These are phyloP conservation scores for Corymbia citriodora DNA, from an alignment of 441 rosid genomes.

Conservation along the genomic window DNA sequence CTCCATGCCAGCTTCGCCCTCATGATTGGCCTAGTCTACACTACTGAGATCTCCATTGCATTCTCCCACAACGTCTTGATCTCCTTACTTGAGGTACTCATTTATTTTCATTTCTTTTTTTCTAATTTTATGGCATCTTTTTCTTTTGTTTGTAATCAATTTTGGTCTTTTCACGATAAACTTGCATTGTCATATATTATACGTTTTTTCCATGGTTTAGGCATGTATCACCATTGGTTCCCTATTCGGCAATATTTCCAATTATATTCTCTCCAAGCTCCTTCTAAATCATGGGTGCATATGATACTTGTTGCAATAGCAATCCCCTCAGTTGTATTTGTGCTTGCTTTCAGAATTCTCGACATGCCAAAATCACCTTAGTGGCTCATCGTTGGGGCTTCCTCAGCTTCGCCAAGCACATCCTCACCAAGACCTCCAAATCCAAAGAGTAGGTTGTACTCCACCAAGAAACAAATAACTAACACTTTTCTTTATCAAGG, in stretches of 20 bases:
- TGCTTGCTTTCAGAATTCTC: not conserved
- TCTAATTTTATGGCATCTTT: too few species aligned
- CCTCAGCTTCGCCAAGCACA: not conserved
- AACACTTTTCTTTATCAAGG: too few species aligned
- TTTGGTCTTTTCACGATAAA: too few species aligned
- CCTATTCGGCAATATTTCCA: not conserved
- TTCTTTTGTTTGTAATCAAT: too few species aligned
- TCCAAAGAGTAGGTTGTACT: not conserved
- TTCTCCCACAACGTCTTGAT: not conserved
- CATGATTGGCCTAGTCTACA: not conserved
- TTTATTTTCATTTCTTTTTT: not conserved
- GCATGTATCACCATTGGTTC: too few species aligned
- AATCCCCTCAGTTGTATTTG: not conserved
- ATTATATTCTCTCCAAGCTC: not conserved
- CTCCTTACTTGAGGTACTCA: not conserved
- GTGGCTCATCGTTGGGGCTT: not conserved
- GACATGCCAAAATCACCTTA: not conserved
- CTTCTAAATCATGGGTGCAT: not conserved
- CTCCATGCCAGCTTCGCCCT: not conserved
- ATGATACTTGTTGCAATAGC: not conserved
- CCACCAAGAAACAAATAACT: too few species aligned
- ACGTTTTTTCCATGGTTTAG: too few species aligned
- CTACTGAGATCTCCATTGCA: not conserved
- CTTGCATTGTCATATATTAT: too few species aligned
- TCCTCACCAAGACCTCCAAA: not conserved